Conservation (phyloP, 148 eudicot genomes). For the Tetragonia tetragonoides region DNA sequence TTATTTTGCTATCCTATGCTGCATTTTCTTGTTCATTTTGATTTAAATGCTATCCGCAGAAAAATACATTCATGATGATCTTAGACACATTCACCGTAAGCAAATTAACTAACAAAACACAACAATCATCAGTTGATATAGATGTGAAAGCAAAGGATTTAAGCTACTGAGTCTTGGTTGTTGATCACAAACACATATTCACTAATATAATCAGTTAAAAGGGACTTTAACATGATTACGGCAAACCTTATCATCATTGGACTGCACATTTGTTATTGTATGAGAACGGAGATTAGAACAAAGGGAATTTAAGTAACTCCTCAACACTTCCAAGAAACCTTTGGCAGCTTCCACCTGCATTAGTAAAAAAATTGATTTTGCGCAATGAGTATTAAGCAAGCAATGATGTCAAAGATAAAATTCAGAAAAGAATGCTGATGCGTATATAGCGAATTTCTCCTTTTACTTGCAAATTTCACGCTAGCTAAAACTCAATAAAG, state of each 20-base stretch:
- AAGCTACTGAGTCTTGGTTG: too few relatives aligned
- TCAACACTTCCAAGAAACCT: constrained; percentile 62
- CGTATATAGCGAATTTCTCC: background rate
- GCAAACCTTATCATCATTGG: constrained; percentile 92
- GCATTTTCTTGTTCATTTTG: background rate
- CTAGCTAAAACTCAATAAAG: background rate
- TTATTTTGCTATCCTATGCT: background rate
- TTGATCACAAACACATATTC: background rate
- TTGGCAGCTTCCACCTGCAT: constrained; percentile 84
- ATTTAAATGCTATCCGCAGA: background rate
- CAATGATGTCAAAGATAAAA: background rate
- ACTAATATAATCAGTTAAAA: background rate
- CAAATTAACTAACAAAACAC: background rate
- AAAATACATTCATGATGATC: background rate
- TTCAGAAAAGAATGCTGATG: background rate
- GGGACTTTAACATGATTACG: background rate
- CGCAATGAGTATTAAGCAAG: background rate
- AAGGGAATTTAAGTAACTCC: constrained; percentile 72
- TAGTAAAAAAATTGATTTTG: background rate
- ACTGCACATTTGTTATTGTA: constrained; percentile 89
- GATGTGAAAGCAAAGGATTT: background rate
- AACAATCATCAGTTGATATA: background rate
- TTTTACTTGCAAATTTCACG: background rate
- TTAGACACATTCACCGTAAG: background rate
- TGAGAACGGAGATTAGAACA: constrained; percentile 91